These are phyloP conservation scores for Coniella vitis DNA, from an alignment of 2,329 filamentous ascomycete species.

Conservation along the genomic window DNA sequence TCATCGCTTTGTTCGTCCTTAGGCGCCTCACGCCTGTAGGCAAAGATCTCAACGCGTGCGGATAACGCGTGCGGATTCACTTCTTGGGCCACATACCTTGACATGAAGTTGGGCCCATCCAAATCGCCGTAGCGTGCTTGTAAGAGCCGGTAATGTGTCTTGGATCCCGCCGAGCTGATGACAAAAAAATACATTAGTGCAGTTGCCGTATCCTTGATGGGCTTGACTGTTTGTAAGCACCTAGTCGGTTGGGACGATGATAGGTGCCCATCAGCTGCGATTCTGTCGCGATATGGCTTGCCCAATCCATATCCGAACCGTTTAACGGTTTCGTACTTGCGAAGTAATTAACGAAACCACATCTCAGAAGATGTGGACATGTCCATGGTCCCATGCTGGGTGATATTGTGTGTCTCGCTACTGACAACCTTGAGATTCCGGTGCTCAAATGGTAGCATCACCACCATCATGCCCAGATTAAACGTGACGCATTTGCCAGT, in stretches of 20 bases:
- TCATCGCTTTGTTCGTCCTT: constrained; percentile 38
- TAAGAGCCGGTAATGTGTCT: constrained; percentile 29
- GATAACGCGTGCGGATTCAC: constrained; percentile 49
- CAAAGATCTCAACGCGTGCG: constrained; percentile 43
- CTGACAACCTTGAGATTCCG: constrained; percentile 42
- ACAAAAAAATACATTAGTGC: constrained; percentile 56
- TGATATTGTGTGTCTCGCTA: constrained; percentile 46
- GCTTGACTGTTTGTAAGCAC: constrained; percentile 59
- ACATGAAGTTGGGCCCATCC: constrained; percentile 48
- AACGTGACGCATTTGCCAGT: no score
- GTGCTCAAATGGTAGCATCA: not conserved
- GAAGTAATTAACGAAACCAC: constrained; percentile 50
- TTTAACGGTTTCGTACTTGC: constrained; percentile 31
- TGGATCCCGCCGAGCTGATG: no score
- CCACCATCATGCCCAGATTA: constrained; percentile 51
- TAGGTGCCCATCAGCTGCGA: constrained; percentile 53
- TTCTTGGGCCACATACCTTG: constrained; percentile 48
- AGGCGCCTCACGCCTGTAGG: constrained; percentile 22
- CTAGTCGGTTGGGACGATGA: constrained; percentile 37
- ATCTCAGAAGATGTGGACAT: constrained; percentile 53
- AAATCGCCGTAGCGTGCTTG: constrained; percentile 39
- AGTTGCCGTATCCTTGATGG: constrained; percentile 61
- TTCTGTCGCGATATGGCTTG: constrained; percentile 58
- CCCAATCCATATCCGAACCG: constrained; percentile 65
- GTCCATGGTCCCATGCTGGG: constrained; percentile 41